Conservation (phyloP, 371 early-diverging fungal species). For the Rhizopus sp. region DNA sequence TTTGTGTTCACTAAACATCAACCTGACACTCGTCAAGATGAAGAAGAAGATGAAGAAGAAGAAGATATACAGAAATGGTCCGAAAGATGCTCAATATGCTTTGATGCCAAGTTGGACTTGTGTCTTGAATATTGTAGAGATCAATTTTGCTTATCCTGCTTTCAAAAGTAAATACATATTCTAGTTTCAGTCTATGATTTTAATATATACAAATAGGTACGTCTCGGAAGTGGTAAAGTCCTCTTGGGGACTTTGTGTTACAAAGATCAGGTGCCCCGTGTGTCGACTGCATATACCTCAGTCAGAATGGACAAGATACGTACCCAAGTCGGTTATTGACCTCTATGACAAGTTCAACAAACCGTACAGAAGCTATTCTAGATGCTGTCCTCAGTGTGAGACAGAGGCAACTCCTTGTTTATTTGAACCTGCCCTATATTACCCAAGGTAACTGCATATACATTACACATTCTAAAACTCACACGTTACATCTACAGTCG, state of each 20-base stretch:
- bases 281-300: conserved; percentile 59
- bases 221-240: conserved; percentile 67
- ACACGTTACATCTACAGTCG: not conserved
- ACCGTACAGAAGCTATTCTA: conserved; percentile 65
- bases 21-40: not conserved
- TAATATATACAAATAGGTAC: conserved; percentile 42
- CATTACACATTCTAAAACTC: not conserved
- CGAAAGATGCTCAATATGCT: conserved; percentile 70
- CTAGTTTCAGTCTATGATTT: not conserved
- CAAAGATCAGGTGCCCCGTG: conserved; percentile 61
- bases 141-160: conserved; percentile 68
- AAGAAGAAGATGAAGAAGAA: conserved; percentile 15
- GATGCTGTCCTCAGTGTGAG: conserved; percentile 64
- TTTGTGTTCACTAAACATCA: conserved; percentile 1
- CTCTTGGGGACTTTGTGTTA: conserved; percentile 69
- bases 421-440: conserved; percentile 6
- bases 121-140: conserved; percentile 67
- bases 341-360: conserved; percentile 63
- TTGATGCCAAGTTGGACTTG: conserved; percentile 64
- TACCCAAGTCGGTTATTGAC: conserved; percentile 37
- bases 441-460: not conserved
- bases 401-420: conserved; percentile 52
- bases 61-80: conserved; percentile 58
- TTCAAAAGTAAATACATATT: conserved; percentile 48
- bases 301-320: conserved; percentile 63